Evolutionary conservation across 116 monocot genomes (phyloP), one percentile per base, ranked within the genome.

Genomic region (Thalassia testudinum): DNA sequence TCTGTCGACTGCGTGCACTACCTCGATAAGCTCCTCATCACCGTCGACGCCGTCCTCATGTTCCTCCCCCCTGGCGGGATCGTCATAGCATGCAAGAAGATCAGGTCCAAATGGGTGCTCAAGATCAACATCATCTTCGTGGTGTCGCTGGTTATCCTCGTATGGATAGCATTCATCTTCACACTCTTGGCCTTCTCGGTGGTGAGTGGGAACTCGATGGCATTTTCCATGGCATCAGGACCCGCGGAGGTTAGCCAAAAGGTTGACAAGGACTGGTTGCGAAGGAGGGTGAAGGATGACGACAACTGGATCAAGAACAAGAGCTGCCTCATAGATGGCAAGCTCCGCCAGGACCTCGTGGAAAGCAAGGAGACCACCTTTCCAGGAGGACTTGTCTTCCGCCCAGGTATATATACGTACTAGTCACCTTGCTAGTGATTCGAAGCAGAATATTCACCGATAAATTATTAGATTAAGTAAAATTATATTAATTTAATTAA

Each of bases 131-230:
- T 80, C 57, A 43, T 80, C 58, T 59, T 57, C 57, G 68, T 65
- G 64, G 64, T 75, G 75, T 15, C 75, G 24, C 64, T 80, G 24
- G 57, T 80, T 68, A 19, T 65, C 28, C 53, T 52, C 14, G 57
- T 80, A 19, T n/a, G n/a, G n/a, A n/a, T n/a, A n/a, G n/a, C n/a
- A n/a, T 43, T 68, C 49, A 56, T 64, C 55, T 72, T 75, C 75
- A 65, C 72, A 22, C 54, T 80, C 27, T 75, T 80, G 59, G 75
- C 75, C 21, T 75, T 68, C 53, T 75, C 71, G n/a, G 80, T 80
- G 45, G 75, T 75, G 19, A 72, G 75, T 37, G 64, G 53, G n/a
- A 72, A 71, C 19, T 56, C 58, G 25, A 72, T 75, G 18, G 53
- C 64, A 53, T 3, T 10, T 10, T 3, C 10, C 30, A 68, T 68